A percentile compares a stretch with the other conserved stretches of the same genome.
phyloP scores from a whole-genome alignment of 441 rosid species.

The Gossypium gossypioides region DNA sequence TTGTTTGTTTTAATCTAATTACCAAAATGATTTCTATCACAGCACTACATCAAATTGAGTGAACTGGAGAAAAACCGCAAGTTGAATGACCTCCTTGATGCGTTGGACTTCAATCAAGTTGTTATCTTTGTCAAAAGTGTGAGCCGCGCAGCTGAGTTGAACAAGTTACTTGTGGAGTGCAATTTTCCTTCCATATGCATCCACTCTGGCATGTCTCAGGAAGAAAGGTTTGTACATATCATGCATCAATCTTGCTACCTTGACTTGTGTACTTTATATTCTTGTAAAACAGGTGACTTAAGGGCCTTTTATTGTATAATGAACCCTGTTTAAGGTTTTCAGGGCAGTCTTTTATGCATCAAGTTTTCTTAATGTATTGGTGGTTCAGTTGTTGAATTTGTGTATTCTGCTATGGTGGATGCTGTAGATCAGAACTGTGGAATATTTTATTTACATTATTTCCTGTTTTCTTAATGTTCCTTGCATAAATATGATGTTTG shows the following conservation, averaged over 20 bases:
- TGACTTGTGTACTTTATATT: background rate
- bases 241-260: background rate
- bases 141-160: constrained; percentile 81
- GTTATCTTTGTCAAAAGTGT: constrained; percentile 96
- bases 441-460: background rate
- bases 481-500: background rate
- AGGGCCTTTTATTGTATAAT: background rate
- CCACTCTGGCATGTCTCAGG: constrained; percentile 98
- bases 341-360: background rate
- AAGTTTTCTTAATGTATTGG: background rate
- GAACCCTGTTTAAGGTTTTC: background rate
- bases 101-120: constrained; percentile 91
- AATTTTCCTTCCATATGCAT: constrained; percentile 96
- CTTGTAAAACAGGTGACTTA: background rate
- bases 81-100: constrained; percentile 92
- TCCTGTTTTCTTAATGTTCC: background rate
- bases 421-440: background rate
- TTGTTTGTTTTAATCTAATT: background rate
- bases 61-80: constrained; percentile 95
- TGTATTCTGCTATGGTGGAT: background rate
- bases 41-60: constrained; percentile 95
- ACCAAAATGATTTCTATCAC: constrained; percentile 11
- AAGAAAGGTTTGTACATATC: constrained; percentile 54
- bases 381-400: background rate
- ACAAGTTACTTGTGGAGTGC: constrained; percentile 85